phyloP scores from a whole-genome alignment of 2,329 filamentous ascomycete genomes.

The Neofusicoccum kwambonambiense region DNA sequence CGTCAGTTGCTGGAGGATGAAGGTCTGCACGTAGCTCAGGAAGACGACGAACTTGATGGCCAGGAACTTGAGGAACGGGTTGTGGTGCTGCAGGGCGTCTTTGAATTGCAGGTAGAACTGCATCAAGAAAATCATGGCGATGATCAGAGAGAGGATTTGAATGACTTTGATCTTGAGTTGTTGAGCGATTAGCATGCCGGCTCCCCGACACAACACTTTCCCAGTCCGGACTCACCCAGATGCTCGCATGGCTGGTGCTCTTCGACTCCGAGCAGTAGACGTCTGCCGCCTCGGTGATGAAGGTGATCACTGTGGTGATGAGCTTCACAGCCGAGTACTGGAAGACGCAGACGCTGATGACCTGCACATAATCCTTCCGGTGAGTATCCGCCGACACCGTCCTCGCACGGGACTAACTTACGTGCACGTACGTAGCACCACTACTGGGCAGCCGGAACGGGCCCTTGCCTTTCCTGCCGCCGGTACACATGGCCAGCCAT shows the following conservation, averaged over 20 bases:
- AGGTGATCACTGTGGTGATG: conserved; percentile 71
- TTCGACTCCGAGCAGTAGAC: conserved; percentile 71
- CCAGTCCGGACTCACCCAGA: background rate
- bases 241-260: background rate
- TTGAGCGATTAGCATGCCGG: too few relatives aligned
- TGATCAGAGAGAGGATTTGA: conserved; percentile 66
- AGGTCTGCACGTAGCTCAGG: conserved; percentile 75
- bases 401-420: conserved; percentile 27
- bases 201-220: too few relatives aligned
- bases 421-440: conserved; percentile 81
- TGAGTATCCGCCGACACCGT: too few relatives aligned
- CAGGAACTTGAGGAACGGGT: conserved; percentile 73
- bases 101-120: conserved; percentile 77
- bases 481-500: conserved; percentile 66
- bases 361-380: conserved; percentile 31
- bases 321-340: conserved; percentile 78
- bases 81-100: conserved; percentile 62
- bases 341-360: conserved; percentile 74
- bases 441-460: conserved; percentile 69
- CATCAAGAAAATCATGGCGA: conserved; percentile 80
- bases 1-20: conserved; percentile 43
- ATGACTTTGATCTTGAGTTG: conserved; percentile 68
- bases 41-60: conserved; percentile 86
- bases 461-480: conserved; percentile 57
- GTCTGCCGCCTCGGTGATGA: conserved; percentile 65